phyloP scores from a whole-genome alignment of 306 rosid species.

The Cucurbita argyrosperma region DNA sequence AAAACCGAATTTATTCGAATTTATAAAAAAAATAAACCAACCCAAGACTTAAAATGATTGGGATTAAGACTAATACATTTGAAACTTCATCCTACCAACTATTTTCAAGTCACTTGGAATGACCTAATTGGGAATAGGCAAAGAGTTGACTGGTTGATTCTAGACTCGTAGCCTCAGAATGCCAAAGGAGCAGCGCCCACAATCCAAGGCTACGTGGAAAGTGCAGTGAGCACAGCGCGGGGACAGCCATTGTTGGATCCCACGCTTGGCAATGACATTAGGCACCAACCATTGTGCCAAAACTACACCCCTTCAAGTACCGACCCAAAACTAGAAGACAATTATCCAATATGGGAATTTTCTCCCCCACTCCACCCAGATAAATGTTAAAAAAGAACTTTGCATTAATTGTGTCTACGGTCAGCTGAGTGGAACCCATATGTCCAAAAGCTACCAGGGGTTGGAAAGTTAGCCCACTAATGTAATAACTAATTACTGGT shows the following conservation, averaged over 20 bases:
- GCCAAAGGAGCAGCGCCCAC: background rate
- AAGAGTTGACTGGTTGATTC: background rate
- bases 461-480: background rate
- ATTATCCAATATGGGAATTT: background rate
- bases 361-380: background rate
- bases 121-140: background rate
- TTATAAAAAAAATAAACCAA: too few relatives aligned
- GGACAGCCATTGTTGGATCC: conserved; percentile 35
- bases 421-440: background rate
- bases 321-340: background rate
- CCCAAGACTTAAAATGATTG: too few relatives aligned
- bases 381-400: background rate
- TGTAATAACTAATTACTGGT: background rate
- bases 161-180: background rate
- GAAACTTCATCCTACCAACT: background rate
- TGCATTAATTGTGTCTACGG: background rate
- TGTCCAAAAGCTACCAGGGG: background rate
- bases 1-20: too few relatives aligned
- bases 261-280: conserved; percentile 11
- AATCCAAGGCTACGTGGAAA: background rate
- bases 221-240: background rate
- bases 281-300: conserved; percentile 2
- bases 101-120: background rate
- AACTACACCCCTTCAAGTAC: background rate
- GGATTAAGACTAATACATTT: too few relatives aligned